Evolutionary conservation across 192 early-diverging fungal species (phyloP).

Genomic region (Mortierella alpina): DNA sequence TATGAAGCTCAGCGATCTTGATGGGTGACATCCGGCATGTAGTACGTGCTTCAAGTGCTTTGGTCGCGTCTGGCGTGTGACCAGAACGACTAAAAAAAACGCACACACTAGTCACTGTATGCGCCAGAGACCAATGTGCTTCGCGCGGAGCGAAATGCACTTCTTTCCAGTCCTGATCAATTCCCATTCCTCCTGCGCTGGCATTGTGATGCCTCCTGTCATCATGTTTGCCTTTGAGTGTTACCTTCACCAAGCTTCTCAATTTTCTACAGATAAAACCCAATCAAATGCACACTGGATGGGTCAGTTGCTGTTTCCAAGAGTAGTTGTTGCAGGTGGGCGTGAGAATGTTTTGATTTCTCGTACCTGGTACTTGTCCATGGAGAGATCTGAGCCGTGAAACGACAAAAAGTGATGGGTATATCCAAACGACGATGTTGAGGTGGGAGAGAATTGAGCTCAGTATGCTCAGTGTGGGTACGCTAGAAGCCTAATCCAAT

Average conservation of each 20-base stretch:
- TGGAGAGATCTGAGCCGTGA: background rate
- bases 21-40: background rate
- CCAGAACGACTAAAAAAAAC: no score
- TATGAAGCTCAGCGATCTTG: slow-evolving; percentile 1
- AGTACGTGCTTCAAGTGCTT: background rate
- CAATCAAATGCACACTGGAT: background rate
- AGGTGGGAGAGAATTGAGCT: no score
- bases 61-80: background rate
- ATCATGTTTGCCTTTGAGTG: background rate
- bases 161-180: background rate
- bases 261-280: slow-evolving; percentile 79
- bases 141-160: no score
- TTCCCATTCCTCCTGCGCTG: background rate
- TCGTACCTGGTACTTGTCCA: slow-evolving; percentile 55
- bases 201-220: no score
- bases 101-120: no score
- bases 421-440: no score
- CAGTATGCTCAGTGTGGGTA: no score
- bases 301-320: background rate
- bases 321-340: background rate
- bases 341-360: background rate
- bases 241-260: slow-evolving; percentile 97
- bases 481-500: no score
- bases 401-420: no score
- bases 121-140: no score